These are phyloP conservation scores for Diaporthe sp. DNA, from an alignment of 2,329 filamentous ascomycete species.

Conservation along the genomic window DNA sequence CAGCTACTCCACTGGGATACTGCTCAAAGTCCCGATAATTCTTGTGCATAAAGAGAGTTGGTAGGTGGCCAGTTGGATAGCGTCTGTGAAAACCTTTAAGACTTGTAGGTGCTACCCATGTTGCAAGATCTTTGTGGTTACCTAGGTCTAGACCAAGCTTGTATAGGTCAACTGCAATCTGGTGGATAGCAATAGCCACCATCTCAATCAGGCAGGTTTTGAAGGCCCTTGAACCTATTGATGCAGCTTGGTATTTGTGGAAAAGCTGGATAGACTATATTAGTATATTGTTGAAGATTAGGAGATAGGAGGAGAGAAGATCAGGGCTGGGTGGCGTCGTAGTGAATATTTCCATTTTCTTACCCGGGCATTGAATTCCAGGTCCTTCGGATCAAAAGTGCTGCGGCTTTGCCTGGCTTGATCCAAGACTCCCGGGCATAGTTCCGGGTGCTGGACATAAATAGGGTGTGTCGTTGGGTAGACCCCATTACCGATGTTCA, in stretches of 20 bases:
- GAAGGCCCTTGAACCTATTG: conserved; percentile 47
- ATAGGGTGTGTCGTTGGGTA: background rate
- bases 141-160: conserved; percentile 43
- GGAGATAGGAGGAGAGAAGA: background rate
- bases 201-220: conserved; percentile 50
- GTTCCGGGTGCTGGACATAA: conserved; percentile 22
- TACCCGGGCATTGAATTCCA: background rate
- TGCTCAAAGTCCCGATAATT: conserved; percentile 48
- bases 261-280: conserved; percentile 41
- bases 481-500: background rate
- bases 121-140: conserved; percentile 45
- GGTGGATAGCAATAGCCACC: conserved; percentile 48
- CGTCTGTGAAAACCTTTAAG: conserved; percentile 26
- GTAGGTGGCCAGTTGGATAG: conserved; percentile 24
- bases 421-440: conserved; percentile 39
- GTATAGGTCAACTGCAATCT: conserved; percentile 48
- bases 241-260: conserved; percentile 44
- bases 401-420: conserved; percentile 1
- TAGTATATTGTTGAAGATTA: background rate
- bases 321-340: background rate
- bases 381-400: conserved; percentile 4
- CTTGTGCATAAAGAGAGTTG: conserved; percentile 49
- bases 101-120: conserved; percentile 46
- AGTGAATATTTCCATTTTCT: background rate
- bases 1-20: conserved; percentile 48